These are phyloP conservation scores for Cephaloascus fragrans DNA, from an alignment of 805 yeast genomes.

Conservation along the genomic window DNA sequence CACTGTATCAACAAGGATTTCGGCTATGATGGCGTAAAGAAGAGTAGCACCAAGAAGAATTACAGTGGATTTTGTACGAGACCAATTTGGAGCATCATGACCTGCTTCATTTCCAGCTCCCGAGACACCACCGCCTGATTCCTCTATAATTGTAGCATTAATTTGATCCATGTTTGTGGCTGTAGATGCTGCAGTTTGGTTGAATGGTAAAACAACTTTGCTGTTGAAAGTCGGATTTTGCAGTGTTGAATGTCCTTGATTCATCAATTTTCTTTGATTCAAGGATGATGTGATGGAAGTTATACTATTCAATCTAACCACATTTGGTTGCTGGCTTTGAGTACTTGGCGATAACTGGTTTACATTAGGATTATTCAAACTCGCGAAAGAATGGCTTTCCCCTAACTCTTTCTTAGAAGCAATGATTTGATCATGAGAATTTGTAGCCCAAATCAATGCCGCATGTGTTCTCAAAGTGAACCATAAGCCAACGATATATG, in stretches of 20 bases:
- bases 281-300: too few species aligned
- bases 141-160: neutral
- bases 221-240: neutral
- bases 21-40: constrained; percentile 88
- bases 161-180: neutral
- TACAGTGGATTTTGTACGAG: constrained; percentile 70
- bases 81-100: constrained; percentile 98
- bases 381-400: constrained; percentile 15
- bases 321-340: constrained; percentile 2
- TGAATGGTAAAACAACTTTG: too few species aligned
- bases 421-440: constrained; percentile 15
- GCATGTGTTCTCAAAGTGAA: constrained; percentile 96
- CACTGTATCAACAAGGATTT: constrained; percentile 84
- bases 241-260: neutral
- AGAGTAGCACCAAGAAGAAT: constrained; percentile 79
- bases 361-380: constrained; percentile 11
- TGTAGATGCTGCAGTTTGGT: neutral
- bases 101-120: constrained; percentile 25
- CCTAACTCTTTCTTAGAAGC: constrained; percentile 13
- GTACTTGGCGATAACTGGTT: constrained; percentile 5
- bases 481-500: constrained; percentile 82
- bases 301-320: neutral
- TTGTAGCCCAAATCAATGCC: constrained; percentile 83
- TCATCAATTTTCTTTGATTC: neutral
- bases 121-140: constrained; percentile 3